Evolutionary conservation across 208 protist species (phyloP).

Genomic region (Trypanosoma vivax): DNA sequence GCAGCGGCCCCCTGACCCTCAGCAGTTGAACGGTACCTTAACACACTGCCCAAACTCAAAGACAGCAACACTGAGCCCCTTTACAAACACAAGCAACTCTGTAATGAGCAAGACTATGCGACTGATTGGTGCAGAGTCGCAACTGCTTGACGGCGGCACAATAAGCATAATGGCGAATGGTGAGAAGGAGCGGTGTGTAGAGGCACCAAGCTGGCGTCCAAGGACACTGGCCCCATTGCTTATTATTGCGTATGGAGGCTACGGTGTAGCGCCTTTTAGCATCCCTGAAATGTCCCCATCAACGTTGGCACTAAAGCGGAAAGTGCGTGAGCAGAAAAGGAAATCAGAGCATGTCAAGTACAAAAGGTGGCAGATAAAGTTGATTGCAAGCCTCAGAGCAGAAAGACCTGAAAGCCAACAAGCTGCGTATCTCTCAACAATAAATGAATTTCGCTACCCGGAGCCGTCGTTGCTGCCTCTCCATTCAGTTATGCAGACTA

Average conservation of each 20-base stretch:
- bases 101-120: neutral
- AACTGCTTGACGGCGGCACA: neutral
- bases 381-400: neutral
- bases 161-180: neutral
- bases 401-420: neutral
- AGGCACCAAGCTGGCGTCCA: constrained; percentile 14
- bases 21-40: neutral
- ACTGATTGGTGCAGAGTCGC: neutral
- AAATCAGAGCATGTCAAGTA: neutral
- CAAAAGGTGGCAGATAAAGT: no score
- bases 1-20: neutral
- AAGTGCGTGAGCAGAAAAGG: neutral
- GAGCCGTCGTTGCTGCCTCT: constrained; percentile 33
- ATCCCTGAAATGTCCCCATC: neutral
- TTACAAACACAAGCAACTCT: neutral
- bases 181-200: neutral
- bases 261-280: constrained; percentile 40
- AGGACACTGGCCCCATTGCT: constrained; percentile 23
- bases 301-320: neutral
- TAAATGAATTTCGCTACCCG: constrained; percentile 25
- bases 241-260: constrained; percentile 33
- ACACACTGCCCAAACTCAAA: no score
- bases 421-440: constrained; percentile 2
- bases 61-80: no score
- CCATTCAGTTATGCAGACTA: constrained; percentile 22